Evolutionary conservation across 805 yeast genomes (phyloP).

Genomic region (Saturnispora bothae): DNA sequence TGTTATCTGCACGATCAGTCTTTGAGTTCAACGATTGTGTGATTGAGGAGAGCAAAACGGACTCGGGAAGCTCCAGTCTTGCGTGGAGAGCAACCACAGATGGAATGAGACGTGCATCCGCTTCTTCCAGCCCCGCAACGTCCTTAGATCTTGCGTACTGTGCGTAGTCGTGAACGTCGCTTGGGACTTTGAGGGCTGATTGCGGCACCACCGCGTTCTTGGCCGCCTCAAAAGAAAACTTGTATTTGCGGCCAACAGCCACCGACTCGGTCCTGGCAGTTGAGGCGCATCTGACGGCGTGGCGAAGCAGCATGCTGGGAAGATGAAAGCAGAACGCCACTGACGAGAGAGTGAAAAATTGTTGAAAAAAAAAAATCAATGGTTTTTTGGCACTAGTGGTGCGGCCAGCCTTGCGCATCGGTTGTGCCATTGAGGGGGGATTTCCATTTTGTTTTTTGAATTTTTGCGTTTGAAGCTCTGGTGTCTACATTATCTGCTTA

Average conservation of each 20-base stretch:
- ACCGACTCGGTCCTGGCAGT: constrained; percentile 4
- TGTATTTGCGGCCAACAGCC: constrained; percentile 13
- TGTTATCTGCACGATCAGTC: constrained; percentile 57
- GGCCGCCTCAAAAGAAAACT: constrained; percentile 23
- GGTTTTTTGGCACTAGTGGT: too few species aligned
- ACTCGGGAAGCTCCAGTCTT: constrained; percentile 54
- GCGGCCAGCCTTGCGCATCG: not conserved
- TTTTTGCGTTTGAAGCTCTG: not conserved
- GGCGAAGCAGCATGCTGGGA: constrained; percentile 10
- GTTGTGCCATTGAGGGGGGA: not conserved
- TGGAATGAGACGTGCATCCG: constrained; percentile 50
- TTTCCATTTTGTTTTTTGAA: too few species aligned
- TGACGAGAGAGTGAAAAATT: not conserved
- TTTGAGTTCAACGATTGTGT: constrained; percentile 61
- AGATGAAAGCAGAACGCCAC: not conserved
- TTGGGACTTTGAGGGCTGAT: constrained; percentile 13
- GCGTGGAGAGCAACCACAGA: constrained; percentile 70
- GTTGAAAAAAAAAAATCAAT: not conserved
- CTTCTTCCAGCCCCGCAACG: constrained; percentile 32
- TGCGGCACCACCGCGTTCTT: constrained; percentile 14
- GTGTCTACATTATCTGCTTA: not conserved
- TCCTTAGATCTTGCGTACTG: constrained; percentile 20
- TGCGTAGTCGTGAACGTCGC: constrained; percentile 24
- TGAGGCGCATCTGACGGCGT: constrained; percentile 7
- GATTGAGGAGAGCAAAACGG: constrained; percentile 52